Percentiles rank a stretch among this genome's conserved stretches.
Evolutionary conservation across 164 flowering plant genomes (phyloP).

Genomic region (Litsea cubeba): DNA sequence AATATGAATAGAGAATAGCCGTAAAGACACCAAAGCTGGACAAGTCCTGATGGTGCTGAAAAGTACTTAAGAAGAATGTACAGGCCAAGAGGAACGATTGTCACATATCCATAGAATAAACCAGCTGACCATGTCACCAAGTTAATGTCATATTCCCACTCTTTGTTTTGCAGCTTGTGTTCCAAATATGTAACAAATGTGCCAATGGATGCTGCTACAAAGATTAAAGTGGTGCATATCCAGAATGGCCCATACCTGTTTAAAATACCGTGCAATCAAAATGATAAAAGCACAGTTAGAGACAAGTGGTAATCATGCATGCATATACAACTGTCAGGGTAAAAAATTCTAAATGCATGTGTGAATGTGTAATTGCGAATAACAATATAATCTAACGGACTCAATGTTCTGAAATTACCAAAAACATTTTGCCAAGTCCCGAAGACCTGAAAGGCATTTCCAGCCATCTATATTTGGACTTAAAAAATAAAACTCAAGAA

Average conservation of each 20-base stretch:
- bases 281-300: background rate
- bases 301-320: background rate
- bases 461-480: no score
- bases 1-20: slow-evolving; percentile 95
- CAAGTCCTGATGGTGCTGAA: slow-evolving; percentile 92
- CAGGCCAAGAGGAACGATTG: slow-evolving; percentile 73
- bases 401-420: background rate
- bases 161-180: slow-evolving; percentile 81
- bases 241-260: slow-evolving; percentile 98
- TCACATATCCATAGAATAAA: slow-evolving; percentile 89
- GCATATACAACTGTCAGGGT: background rate
- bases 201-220: slow-evolving; percentile 96
- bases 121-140: slow-evolving; percentile 98
- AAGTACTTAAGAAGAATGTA: slow-evolving; percentile 88
- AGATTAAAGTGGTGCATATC: slow-evolving; percentile 93
- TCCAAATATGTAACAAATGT: slow-evolving; percentile 93
- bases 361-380: background rate
- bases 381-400: background rate
- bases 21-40: slow-evolving; percentile 83
- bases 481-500: background rate
- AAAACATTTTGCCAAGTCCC: background rate
- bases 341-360: background rate
- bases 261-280: background rate
- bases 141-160: slow-evolving; percentile 93
- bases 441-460: no score